A percentile compares a stretch with the other conserved stretches of the same genome.
Conservation (phyloP, 139 green algal species). For the Picochlorum sp. region DNA sequence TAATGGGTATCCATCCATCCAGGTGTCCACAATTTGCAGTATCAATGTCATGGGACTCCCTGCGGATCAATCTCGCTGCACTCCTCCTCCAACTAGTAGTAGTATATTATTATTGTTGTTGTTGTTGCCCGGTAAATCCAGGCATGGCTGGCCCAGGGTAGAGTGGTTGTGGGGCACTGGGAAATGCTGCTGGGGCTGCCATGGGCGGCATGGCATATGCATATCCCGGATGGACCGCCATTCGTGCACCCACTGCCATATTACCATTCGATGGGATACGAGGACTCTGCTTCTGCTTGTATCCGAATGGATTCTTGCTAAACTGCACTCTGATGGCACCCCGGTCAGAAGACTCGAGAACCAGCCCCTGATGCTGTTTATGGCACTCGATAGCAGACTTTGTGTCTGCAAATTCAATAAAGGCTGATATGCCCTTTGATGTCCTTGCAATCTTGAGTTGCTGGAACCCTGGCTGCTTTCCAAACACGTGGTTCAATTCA, state of each 20-base stretch:
- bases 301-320: constrained; percentile 83
- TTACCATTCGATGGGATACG: neutral
- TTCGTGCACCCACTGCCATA: neutral
- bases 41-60: too few species aligned
- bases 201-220: too few species aligned
- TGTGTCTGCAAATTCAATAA: constrained; percentile 81
- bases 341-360: constrained; percentile 60
- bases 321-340: constrained; percentile 84
- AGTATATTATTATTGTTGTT: too few species aligned
- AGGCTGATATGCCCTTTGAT: constrained; percentile 52
- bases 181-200: too few species aligned
- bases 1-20: too few species aligned
- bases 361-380: constrained; percentile 49
- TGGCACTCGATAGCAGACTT: constrained; percentile 57
- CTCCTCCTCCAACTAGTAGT: too few species aligned
- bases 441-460: constrained; percentile 75
- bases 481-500: constrained; percentile 64
- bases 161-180: too few species aligned
- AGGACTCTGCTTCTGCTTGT: constrained; percentile 56
- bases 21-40: too few species aligned
- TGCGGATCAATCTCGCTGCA: too few species aligned
- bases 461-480: constrained; percentile 50
- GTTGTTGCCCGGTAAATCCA: too few species aligned
- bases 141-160: too few species aligned
- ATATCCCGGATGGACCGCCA: neutral